Percentiles rank a stretch among this genome's conserved stretches.
Evolutionary conservation across 495 filamentous ascomycete species (phyloP).

Genomic region (Astrothelium subdiscretum): DNA sequence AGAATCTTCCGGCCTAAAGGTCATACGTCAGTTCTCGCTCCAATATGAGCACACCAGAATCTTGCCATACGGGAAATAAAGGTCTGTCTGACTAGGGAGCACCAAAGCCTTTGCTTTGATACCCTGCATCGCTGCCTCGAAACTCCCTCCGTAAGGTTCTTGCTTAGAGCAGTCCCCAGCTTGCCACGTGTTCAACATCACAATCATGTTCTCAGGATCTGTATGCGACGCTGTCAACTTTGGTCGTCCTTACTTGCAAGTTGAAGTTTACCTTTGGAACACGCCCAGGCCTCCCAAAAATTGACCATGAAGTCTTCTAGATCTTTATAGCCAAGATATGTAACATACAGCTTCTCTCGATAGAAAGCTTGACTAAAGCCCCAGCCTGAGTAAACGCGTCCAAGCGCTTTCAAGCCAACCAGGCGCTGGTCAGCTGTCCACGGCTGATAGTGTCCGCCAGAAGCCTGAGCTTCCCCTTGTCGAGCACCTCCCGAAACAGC

Average conservation of each 20-base stretch:
- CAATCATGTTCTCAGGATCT: conserved; percentile 58
- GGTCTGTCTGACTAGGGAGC: conserved; percentile 53
- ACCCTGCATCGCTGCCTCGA: conserved; percentile 50
- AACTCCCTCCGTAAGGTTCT: conserved; percentile 52
- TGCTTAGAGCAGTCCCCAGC: conserved; percentile 52
- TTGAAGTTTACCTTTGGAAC: conserved; percentile 40
- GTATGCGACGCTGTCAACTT: conserved; percentile 2
- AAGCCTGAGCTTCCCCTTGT: conserved; percentile 27
- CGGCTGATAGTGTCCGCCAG: conserved; percentile 28
- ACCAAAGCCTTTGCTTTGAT: conserved; percentile 59
- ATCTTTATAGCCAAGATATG: conserved; percentile 43
- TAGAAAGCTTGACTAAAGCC: conserved; percentile 66
- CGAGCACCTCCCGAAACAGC: conserved; percentile 39
- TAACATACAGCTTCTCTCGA: conserved; percentile 52
- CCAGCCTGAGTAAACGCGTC: conserved; percentile 65
- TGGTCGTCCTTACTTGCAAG: conserved; percentile 1
- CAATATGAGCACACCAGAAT: not conserved
- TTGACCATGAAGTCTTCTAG: conserved; percentile 59
- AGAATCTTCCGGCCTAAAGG: conserved; percentile 53
- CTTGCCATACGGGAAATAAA: conserved; percentile 56
- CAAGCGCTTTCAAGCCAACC: conserved; percentile 57
- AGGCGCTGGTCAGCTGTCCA: conserved; percentile 47
- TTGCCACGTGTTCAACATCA: conserved; percentile 66
- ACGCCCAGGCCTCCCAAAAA: conserved; percentile 65
- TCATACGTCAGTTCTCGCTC: conserved; percentile 11